Evolutionary conservation across 495 filamentous ascomycete genomes (phyloP).

Genomic region (Penicillium nucicola): DNA sequence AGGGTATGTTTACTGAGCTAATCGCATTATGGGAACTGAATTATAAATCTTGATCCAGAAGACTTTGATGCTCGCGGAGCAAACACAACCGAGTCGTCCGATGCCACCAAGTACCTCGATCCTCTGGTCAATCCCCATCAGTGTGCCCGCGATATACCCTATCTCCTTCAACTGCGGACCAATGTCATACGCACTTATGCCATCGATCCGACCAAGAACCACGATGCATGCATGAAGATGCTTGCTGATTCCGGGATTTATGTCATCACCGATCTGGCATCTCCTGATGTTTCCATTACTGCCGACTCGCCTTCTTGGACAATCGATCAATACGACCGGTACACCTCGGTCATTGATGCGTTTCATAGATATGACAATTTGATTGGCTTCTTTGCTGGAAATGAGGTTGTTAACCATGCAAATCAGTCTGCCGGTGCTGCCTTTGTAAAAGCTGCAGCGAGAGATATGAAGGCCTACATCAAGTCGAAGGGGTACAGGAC

Average conservation of each 20-base stretch:
- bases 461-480: constrained; percentile 91
- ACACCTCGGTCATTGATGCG: constrained; percentile 75
- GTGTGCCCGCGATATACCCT: constrained; percentile 78
- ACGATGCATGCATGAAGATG: constrained; percentile 75
- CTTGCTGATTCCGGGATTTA: constrained; percentile 86
- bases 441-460: constrained; percentile 92
- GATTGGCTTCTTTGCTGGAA: constrained; percentile 93
- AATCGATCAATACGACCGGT: constrained; percentile 67
- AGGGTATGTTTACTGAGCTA: constrained; percentile 37
- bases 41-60: constrained; percentile 29
- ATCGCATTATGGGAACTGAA: not conserved
- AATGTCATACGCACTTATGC: constrained; percentile 94
- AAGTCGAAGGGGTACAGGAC: constrained; percentile 64
- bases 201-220: constrained; percentile 72
- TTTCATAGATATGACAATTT: constrained; percentile 75
- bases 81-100: constrained; percentile 13
- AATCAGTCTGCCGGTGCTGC: constrained; percentile 76
- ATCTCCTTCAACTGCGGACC: constrained; percentile 67
- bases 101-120: constrained; percentile 48
- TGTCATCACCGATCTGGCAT: constrained; percentile 81
- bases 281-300: constrained; percentile 80
- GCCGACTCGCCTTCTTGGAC: constrained; percentile 75
- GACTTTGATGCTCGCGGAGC: constrained; percentile 35
- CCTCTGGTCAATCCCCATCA: constrained; percentile 65
- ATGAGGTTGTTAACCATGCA: constrained; percentile 80